phyloP scores from a whole-genome alignment of 2,329 filamentous ascomycete genomes.

The Pestalotiopsis sp. region DNA sequence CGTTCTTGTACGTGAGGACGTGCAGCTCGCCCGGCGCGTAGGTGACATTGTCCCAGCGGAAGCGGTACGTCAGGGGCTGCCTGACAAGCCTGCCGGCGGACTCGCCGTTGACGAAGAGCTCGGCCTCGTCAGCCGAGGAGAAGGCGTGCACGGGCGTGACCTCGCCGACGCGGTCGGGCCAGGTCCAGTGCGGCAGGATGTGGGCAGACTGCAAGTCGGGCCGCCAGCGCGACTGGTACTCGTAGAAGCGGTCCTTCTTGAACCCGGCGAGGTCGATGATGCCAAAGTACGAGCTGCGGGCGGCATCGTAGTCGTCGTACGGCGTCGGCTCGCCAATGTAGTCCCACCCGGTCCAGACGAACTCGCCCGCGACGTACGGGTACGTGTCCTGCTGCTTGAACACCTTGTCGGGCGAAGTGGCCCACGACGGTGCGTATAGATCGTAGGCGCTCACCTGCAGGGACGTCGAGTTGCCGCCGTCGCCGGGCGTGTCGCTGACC shows the following conservation, averaged over 20 bases:
- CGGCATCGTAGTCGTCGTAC: constrained; percentile 35
- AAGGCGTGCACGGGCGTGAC: constrained; percentile 58
- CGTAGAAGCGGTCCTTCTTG: constrained; percentile 55
- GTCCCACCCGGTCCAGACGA: constrained; percentile 54
- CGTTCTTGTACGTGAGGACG: constrained; percentile 50
- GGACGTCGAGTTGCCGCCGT: constrained; percentile 37
- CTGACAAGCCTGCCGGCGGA: constrained; percentile 43
- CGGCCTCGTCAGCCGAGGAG: constrained; percentile 52
- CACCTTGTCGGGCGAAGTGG: constrained; percentile 54
- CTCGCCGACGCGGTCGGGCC: constrained; percentile 46
- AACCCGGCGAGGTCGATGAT: constrained; percentile 61
- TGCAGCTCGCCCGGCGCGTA: constrained; percentile 49
- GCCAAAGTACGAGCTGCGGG: constrained; percentile 56
- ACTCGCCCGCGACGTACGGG: constrained; percentile 54
- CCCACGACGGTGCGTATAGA: constrained; percentile 48
- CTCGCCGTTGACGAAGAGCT: constrained; percentile 54
- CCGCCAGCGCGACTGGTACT: constrained; percentile 57
- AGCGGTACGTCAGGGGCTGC: constrained; percentile 42
- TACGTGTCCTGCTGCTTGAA: constrained; percentile 49
- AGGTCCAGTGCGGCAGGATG: constrained; percentile 59
- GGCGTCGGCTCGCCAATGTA: constrained; percentile 54
- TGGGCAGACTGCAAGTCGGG: constrained; percentile 49
- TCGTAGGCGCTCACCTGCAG: constrained; percentile 52
- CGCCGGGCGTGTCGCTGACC: constrained; percentile 32
- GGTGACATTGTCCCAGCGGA: constrained; percentile 53